A percentile compares a stretch with the other conserved stretches of the same genome.
Conservation (phyloP, 2,329 filamentous ascomycete genomes). For the Madurella fahalii region DNA sequence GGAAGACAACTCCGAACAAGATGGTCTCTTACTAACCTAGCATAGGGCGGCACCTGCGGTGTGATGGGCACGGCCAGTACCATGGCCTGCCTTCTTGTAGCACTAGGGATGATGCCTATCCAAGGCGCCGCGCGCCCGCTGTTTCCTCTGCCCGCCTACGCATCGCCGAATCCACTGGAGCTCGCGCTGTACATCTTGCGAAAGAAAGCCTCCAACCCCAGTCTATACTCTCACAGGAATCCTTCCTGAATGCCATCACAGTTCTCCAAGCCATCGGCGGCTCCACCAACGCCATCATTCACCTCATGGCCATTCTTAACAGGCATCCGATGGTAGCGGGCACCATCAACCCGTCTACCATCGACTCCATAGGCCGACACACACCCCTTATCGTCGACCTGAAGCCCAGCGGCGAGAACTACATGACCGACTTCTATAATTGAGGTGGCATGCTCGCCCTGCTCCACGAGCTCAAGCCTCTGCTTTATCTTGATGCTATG, state of each 20-base stretch:
- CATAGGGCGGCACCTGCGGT: conserved; percentile 69
- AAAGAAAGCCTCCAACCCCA: conserved; percentile 59
- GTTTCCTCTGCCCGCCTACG: conserved; percentile 74
- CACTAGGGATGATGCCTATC: conserved; percentile 75
- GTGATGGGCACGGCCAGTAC: conserved; percentile 93
- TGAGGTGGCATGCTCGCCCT: conserved; percentile 82
- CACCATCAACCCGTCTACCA: conserved; percentile 66
- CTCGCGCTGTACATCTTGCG: conserved; percentile 64
- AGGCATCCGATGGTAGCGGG: conserved; percentile 63
- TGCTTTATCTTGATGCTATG: conserved; percentile 71
- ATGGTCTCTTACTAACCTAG: neutral
- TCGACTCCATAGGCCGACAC: conserved; percentile 72
- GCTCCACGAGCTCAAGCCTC: conserved; percentile 69
- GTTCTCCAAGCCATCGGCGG: conserved; percentile 84
- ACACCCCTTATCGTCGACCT: conserved; percentile 81
- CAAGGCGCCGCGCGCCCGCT: conserved; percentile 73
- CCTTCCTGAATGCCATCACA: conserved; percentile 80
- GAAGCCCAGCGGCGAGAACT: conserved; percentile 80
- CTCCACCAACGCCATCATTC: conserved; percentile 79
- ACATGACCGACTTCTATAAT: conserved; percentile 87
- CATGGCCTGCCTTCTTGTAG: conserved; percentile 80
- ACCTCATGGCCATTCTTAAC: conserved; percentile 79
- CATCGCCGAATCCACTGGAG: conserved; percentile 69
- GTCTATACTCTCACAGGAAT: conserved; percentile 65
- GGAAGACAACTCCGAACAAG: too few relatives aligned